Base-by-base conservation (phyloP, 2,329 filamentous ascomycete species). In the Aurifilum marmelostoma region DNA sequence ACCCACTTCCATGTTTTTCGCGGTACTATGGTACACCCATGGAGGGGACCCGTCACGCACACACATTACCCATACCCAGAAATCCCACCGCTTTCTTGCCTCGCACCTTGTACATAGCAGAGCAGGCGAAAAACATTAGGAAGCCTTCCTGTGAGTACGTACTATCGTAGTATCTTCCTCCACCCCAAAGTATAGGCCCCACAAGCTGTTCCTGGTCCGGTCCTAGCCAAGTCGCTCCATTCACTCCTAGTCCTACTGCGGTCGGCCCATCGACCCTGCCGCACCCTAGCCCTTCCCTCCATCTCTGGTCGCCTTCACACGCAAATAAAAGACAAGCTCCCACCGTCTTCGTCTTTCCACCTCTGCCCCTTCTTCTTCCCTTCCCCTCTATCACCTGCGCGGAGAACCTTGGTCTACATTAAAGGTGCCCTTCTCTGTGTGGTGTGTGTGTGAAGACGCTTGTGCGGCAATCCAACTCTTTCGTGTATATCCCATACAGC, bases 351-450 rank as follows among this genome's bases (percentile, higher is more conserved):
- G 52, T 65, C 69, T 32, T 64, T 61, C 76, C 80, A 74, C 76
- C 78, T 78, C 77, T 76, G 78, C 69, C 64, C 47, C 70, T 72
- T 68, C 61, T 71, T 69, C 68, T 67, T 64, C 58, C 69, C 69
- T 70, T 61, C 70, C 71, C 63, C 72, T 67, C 65, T 72, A 73
- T 69, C 68, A 70, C 69, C 73, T 74, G 73, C 73, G 73, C 75
- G 73, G 71, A 69, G 67, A 61, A 65, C 41, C 64, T 65, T 52
- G 47, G 58, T 62, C 71, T 68, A 66, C 67, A 72, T 73, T 73
- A 72, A 69, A 64, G 43, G 65, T 50, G 56, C 56, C 65, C 65
- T 66, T 61, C 65, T 66, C 65, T 66, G 65, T 66, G 65, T 66
- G 65, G 65, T 66, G 65, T 61, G 64, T 21, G 54, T 24, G 59